Conservation (phyloP, 202 grass and related monocot genomes). For the Panicum hallii region DNA sequence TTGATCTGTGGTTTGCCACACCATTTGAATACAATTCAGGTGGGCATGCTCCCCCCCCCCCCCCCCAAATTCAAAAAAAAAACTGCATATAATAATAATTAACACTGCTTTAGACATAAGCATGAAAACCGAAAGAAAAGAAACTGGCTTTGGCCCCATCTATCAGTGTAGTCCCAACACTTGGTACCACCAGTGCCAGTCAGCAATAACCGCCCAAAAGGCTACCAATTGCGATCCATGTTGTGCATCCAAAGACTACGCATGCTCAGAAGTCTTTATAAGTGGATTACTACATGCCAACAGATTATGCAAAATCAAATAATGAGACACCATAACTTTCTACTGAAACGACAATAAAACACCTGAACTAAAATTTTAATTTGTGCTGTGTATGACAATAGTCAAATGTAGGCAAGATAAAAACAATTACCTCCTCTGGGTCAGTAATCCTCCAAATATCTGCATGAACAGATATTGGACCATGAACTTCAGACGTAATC, state of each 20-base stretch:
- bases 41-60: no score
- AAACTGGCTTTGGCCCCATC: background rate
- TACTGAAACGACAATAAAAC: background rate
- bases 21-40: no score
- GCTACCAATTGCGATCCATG: background rate
- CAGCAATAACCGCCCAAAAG: background rate
- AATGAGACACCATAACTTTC: background rate
- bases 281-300: background rate
- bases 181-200: background rate
- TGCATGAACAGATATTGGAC: background rate
- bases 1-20: no score
- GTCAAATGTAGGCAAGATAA: background rate
- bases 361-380: background rate
- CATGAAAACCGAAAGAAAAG: constrained; percentile 19
- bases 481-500: constrained; percentile 24
- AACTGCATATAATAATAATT: no score
- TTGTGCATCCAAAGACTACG: background rate
- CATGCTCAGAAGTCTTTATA: background rate
- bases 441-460: background rate
- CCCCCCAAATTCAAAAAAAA: no score
- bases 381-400: background rate
- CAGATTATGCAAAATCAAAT: background rate
- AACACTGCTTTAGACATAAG: background rate
- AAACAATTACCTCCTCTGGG: constrained; percentile 28
- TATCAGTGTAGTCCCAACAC: background rate